Base-by-base conservation (phyloP, 768 basidiomycete genomes). In the Hygrocybe coccinea region DNA sequence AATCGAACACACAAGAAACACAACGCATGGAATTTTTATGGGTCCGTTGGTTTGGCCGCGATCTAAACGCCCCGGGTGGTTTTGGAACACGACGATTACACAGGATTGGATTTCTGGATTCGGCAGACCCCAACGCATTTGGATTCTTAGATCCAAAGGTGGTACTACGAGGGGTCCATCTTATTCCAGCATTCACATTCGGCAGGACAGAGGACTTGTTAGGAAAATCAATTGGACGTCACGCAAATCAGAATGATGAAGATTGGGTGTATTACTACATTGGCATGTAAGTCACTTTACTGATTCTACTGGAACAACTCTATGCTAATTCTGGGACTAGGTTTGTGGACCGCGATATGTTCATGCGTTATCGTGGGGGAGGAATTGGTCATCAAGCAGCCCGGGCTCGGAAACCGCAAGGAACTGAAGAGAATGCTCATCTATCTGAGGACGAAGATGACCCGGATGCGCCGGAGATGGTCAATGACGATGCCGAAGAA, bases 221-320 rank as follows among this genome's bases (percentile, higher is more conserved):
- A 4, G 36, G 41, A 35, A 25, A 44, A 29, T 53, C 52, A 12
- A 38, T 55, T 36, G 57, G 34, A 25, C 39, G 46, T 24, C 25
- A 12, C 4, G 25, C 22, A n/a, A 24, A 34, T n/a, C 50, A 52
- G 9, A 51, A 41, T 10, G 50, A 60, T 34, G 29, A 43, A 44
- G 61, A 76, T 46, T 76, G 67, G 64, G 47, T 57, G 19, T 46
- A 60, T 47, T 76, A 64, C 52, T 77, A 74, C 59, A 69, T 76
- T 4, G 67, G 64, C 21, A 67, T 71, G 76, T 76, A 49, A 57
- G 68, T 67, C 1, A 51, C n/a, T 21, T n/a, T n/a, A 15, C 38
- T 50, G 33, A 5, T 15, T 56, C 41, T 22, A n/a, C 39, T 47
- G 10, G 8, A 21, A 24, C 46, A 29, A 29, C 29, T 29, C 29